Conservation (phyloP, 805 yeast genomes). For the Millerozyma miso region DNA sequence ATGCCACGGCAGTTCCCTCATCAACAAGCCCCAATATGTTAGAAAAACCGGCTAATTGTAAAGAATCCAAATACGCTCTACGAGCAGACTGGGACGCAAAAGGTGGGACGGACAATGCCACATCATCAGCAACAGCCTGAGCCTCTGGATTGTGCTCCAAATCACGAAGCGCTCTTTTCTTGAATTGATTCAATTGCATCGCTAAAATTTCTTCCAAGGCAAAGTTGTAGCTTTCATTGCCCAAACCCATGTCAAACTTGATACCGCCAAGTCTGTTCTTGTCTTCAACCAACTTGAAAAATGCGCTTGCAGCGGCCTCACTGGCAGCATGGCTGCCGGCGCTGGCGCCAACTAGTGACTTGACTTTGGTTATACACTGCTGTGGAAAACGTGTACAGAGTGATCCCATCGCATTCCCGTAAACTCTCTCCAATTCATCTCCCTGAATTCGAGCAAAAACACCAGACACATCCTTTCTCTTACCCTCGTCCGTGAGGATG, state of each 20-base stretch:
- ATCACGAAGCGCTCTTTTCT: slow-evolving; percentile 56
- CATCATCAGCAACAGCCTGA: slow-evolving; percentile 51
- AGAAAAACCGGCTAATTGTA: slow-evolving; percentile 59
- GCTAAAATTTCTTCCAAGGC: slow-evolving; percentile 77
- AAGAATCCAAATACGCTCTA: slow-evolving; percentile 66
- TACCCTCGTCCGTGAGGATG: slow-evolving; percentile 83
- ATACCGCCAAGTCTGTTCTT: slow-evolving; percentile 45
- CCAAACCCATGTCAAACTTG: slow-evolving; percentile 47
- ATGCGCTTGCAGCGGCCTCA: slow-evolving; percentile 51
- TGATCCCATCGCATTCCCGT: slow-evolving; percentile 72
- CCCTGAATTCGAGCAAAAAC: slow-evolving; percentile 51
- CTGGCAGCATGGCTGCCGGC: slow-evolving; percentile 43
- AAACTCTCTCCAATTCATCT: slow-evolving; percentile 60
- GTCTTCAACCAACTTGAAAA: slow-evolving; percentile 42
- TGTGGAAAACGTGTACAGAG: slow-evolving; percentile 72
- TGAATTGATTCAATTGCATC: slow-evolving; percentile 70
- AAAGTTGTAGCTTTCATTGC: slow-evolving; percentile 27
- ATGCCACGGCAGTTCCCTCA: slow-evolving; percentile 90
- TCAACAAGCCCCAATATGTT: slow-evolving; percentile 67
- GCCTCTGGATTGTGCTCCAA: slow-evolving; percentile 53
- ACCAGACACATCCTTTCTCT: slow-evolving; percentile 84
- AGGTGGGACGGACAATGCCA: slow-evolving; percentile 76
- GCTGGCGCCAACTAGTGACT: slow-evolving; percentile 65
- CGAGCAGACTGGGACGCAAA: slow-evolving; percentile 63
- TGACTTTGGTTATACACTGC: slow-evolving; percentile 61